Evolutionary conservation across 371 early-diverging fungal genomes (phyloP), one percentile per base, ranked within the genome.

Genomic region (Mucor irregularis): DNA sequence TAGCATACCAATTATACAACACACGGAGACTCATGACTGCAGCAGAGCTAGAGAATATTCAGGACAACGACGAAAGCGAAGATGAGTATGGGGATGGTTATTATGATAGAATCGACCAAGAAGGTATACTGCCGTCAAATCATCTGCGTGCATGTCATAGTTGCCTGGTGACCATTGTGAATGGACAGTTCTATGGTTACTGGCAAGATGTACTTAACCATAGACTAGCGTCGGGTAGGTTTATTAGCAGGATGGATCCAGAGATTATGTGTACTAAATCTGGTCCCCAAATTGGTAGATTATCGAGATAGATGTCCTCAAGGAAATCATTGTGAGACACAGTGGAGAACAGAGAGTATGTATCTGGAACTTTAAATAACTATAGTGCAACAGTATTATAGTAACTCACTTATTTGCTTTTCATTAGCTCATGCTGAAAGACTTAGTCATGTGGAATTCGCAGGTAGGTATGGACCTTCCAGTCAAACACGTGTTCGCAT

Each of bases 181-280:
- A 66, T 56, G 69, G 69, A 3, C 66, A 66, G 21, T 56, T 66
- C 11, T 69, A 58, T 46, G 53, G 60, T 14, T 69, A 49, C 17
- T 62, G 62, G 56, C 48, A 49, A 39, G 21, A 22, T 14, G 38
- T 38, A 16, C 2, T 38, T 44, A 34, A 28, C 13, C 25, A 44
- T 24, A 42, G 49, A 28, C n/a, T 37, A 17, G 38, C 16, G 4
- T 17, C 21, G 13, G 14, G 54, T 53, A 44, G 34, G 22, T 16
- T 13, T 10, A 16, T 19, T 19, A 4, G 7, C 13, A n/a, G 13
- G 13, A 5, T 35, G n/a, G 13, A 35, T 11, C 11, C 35, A 9
- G 10, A 35, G 0, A 24, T 9, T 11, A 11, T 9, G 4, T 22
- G 4, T 21, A n/a, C n/a, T n/a, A n/a, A n/a, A n/a, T n/a, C n/a